Percentiles rank a stretch among this genome's conserved stretches.
Conservation (phyloP, 345 rosid species). For the Stellera chamaejasme region DNA sequence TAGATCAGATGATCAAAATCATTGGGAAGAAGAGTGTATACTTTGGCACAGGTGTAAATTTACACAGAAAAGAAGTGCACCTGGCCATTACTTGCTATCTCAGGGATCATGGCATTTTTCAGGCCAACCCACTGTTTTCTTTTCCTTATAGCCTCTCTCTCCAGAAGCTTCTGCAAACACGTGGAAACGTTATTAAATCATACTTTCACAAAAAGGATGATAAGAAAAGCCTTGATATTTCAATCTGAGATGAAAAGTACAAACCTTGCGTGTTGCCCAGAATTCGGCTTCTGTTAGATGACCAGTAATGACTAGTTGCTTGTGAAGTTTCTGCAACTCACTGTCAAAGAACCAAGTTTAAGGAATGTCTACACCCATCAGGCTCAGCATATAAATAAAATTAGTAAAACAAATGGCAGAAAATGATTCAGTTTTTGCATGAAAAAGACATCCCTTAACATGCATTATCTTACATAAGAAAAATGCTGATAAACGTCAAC, state of each 20-base stretch:
- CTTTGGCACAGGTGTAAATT: neutral
- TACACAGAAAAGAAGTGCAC: conserved; percentile 29
- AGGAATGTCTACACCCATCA: neutral
- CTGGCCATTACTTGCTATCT: conserved; percentile 80
- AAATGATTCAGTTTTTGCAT: neutral
- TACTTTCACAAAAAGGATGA: conserved; percentile 2
- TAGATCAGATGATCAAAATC: neutral
- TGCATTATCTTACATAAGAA: no score
- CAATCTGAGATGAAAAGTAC: conserved; percentile 6
- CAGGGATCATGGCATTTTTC: conserved; percentile 83
- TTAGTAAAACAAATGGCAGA: conserved; percentile 7
- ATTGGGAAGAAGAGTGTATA: neutral
- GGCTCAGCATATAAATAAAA: neutral
- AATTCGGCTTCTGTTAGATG: conserved; percentile 78
- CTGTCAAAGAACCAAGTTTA: conserved; percentile 28
- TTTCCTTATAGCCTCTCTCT: conserved; percentile 50
- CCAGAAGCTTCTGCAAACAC: conserved; percentile 61
- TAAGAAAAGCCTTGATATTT: conserved; percentile 7
- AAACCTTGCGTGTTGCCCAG: conserved; percentile 96
- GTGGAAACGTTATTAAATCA: conserved; percentile 14
- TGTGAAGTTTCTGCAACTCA: conserved; percentile 77
- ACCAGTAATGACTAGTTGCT: conserved; percentile 51
- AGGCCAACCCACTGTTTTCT: conserved; percentile 74
- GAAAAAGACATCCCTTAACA: no score
- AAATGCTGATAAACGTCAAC: no score